Base-by-base conservation (phyloP, 257 asterid species). In the Solanum rostratum region DNA sequence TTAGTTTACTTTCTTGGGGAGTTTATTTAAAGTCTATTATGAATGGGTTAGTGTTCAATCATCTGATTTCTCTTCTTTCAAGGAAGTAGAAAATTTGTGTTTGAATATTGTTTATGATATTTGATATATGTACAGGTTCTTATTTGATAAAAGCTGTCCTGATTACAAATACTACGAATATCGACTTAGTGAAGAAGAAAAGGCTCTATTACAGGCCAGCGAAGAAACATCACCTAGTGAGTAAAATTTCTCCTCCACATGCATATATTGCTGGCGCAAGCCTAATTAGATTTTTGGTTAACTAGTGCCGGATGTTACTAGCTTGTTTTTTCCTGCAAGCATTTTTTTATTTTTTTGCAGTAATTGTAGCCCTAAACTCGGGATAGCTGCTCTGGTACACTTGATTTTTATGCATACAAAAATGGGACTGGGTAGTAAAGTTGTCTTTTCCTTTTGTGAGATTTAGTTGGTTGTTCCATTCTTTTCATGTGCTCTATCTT, bases 161-260 rank as follows among this genome's bases (percentile, higher is more conserved):
- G 98, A 94, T 85, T 95, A 91, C 94, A 95, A 94, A 86, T 94
- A 94, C 78, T 95, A 95, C 85, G 97, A 93, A 87, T 90, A 94
- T 89, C 92, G 87, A 69, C 93, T 94, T 84, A 74, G 85, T 83
- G 92, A 90, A 91, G 98, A 94, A 92, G 95, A 94, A 87, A 93
- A 89, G 85, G 92, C 92, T 18, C 89, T 92, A 85, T 88, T 91
- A 80, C 95, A 90, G 88, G 81, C 92, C 84, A 86, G 79, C 81
- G 94, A 92, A 82, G 84, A 91, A 80, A 54, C 88, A 74, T 78
- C 90, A 9, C 96, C 87, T 71, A 88, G 82, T 91, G 85, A 85
- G 97, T 92, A 45, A 83, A 83, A 52, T 22, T 27, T 63, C 33
- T 73, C 68, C 33, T 73, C 68, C 50, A 73, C 59, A 66, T 86